Base-by-base conservation (phyloP, 148 eudicot species). In the Nyssa sinensis region DNA sequence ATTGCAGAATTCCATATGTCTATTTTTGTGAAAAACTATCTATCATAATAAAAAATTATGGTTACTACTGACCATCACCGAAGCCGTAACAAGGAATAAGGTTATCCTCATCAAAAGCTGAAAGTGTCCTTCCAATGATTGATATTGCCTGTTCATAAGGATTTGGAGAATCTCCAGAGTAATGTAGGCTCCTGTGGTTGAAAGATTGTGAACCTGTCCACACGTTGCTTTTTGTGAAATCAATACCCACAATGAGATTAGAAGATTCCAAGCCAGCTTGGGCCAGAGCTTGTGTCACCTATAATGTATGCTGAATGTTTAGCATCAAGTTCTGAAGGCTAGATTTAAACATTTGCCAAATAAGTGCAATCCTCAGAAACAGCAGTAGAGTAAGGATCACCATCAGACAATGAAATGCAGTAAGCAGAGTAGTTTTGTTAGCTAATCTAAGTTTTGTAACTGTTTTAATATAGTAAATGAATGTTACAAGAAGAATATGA, bases 141-240 rank as follows among this genome's bases (percentile, higher is more conserved):
- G 85, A 82, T 35, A 82, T 78, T 8, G 85, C 85, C 31, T 78
- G 82, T 69, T 82, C 79, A 64, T 82, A 82, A 1, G 85, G 85
- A 78, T 78, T 82, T 35, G 62, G 51, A 62, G 63, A 70, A 51
- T 82, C 73, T 6, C 82, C 79, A 29, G 75, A 5, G 64, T 78
- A 79, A 68, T 82, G 85, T 28, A 82, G 69, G 61, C 79, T 64
- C 47, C 59, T 79, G 10, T 64, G 67, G 68, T 62, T 8, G 77
- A 82, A 82, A 65, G 85, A 82, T 1, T 39, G 25, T 66, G 33
- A 25, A 24, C 85, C 85, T 6, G 77, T 78, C 85, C 85, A 82
- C 49, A 78, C 85, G 65, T 82, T 82, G 79, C 85, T 82, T 24
- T 82, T 82, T 7, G 85, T 82, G 79, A 82, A 82, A 64, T 82